Evolutionary conservation across 495 filamentous ascomycete species (phyloP).

Genomic region (Penicillium odoratum): DNA sequence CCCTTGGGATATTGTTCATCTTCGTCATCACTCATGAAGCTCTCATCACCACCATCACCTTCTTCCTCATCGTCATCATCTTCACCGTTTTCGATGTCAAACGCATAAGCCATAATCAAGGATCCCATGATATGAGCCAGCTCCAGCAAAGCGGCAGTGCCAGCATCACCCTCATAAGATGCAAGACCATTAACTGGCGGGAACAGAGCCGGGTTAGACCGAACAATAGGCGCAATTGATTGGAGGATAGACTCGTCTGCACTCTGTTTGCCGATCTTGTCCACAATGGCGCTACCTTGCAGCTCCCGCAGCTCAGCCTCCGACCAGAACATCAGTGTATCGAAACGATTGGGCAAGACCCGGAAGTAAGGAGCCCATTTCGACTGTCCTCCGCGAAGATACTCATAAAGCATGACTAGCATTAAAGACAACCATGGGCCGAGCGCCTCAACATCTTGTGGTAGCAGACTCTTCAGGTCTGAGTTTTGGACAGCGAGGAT

Average conservation of each 20-base stretch:
- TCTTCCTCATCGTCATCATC: slow-evolving; percentile 55
- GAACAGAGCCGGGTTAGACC: slow-evolving; percentile 44
- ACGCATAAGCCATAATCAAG: slow-evolving; percentile 92
- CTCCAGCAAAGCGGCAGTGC: slow-evolving; percentile 53
- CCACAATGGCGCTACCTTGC: slow-evolving; percentile 71
- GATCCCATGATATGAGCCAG: slow-evolving; percentile 79
- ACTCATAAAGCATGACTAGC: slow-evolving; percentile 79
- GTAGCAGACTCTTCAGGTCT: slow-evolving; percentile 43
- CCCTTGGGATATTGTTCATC: slow-evolving; percentile 67
- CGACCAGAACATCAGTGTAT: slow-evolving; percentile 93
- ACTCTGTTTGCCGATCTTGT: slow-evolving; percentile 73
- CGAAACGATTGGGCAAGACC: slow-evolving; percentile 74
- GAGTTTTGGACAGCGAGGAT: slow-evolving; percentile 57
- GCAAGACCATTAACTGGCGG: slow-evolving; percentile 48
- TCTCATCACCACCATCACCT: slow-evolving; percentile 56
- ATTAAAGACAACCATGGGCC: slow-evolving; percentile 67
- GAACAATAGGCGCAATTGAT: slow-evolving; percentile 62
- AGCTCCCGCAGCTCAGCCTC: slow-evolving; percentile 67
- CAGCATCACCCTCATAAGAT: slow-evolving; percentile 46
- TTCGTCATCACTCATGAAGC: slow-evolving; percentile 70
- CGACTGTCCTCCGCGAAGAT: slow-evolving; percentile 58
- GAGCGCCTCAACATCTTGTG: slow-evolving; percentile 44
- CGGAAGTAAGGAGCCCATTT: slow-evolving; percentile 78
- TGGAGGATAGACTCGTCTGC: slow-evolving; percentile 69
- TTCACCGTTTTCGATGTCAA: slow-evolving; percentile 69